These are phyloP conservation scores for Pseudogymnoascus sp. DNA, from an alignment of 2,329 filamentous ascomycete genomes.

Conservation along the genomic window DNA sequence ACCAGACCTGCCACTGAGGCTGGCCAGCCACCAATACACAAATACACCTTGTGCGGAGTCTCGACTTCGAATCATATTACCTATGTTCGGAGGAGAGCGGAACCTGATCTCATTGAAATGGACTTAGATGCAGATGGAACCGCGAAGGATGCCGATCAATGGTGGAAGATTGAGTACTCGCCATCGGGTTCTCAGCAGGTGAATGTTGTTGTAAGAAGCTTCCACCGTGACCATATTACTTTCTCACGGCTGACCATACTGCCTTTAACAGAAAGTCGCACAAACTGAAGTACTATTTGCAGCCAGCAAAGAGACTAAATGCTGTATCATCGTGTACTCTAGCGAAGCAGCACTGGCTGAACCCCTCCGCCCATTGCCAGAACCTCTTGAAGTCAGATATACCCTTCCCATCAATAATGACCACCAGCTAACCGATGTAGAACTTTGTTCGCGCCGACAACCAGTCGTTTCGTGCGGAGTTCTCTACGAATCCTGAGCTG, in stretches of 20 bases:
- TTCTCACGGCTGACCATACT: neutral
- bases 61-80: conserved; percentile 40
- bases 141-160: conserved; percentile 37
- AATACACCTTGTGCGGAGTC: conserved; percentile 46
- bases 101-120: conserved; percentile 38
- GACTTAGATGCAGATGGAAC: conserved; percentile 26
- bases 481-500: conserved; percentile 21
- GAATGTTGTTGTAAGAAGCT: conserved; percentile 40
- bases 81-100: conserved; percentile 43
- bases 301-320: conserved; percentile 42
- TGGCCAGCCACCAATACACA: conserved; percentile 23
- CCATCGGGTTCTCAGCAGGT: conserved; percentile 36
- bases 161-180: conserved; percentile 47
- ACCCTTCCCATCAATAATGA: neutral
- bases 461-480: conserved; percentile 43
- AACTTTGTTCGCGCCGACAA: conserved; percentile 47
- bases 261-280: conserved; percentile 38
- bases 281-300: conserved; percentile 39
- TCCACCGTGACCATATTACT: neutral
- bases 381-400: conserved; percentile 31
- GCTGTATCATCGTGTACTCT: conserved; percentile 46
- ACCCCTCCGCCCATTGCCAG: conserved; percentile 33
- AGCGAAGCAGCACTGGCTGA: conserved; percentile 41
- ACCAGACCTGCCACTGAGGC: conserved; percentile 23
- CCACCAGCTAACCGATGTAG: conserved; percentile 24